These are phyloP conservation scores for Talaromyces sp. DNA, from an alignment of 2,329 filamentous ascomycete genomes.

Conservation along the genomic window DNA sequence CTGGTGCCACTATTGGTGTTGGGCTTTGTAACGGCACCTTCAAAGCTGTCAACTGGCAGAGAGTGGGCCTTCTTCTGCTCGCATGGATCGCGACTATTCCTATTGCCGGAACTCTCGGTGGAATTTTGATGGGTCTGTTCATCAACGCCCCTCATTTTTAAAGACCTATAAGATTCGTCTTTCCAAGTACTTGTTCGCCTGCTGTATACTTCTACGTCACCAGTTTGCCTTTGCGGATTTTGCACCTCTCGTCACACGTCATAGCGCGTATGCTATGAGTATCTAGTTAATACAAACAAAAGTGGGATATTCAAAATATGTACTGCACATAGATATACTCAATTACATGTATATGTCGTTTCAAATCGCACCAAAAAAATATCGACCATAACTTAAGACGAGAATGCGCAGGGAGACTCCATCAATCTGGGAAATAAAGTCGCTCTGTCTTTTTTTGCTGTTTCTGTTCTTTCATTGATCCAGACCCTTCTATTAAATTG, in stretches of 20 bases:
- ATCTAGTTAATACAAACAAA: background rate
- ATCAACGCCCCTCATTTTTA: slow-evolving; percentile 10
- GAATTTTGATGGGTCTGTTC: slow-evolving; percentile 10
- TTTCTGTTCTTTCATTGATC: background rate
- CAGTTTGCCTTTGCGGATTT: background rate
- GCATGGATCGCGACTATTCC: slow-evolving; percentile 65
- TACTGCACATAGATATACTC: background rate
- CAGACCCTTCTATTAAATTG: no score
- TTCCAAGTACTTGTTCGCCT: background rate
- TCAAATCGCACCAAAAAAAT: background rate
- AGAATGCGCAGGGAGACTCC: background rate
- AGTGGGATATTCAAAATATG: background rate
- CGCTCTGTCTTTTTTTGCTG: background rate
- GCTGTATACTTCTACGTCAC: background rate
- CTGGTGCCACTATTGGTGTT: slow-evolving; percentile 71
- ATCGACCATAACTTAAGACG: background rate
- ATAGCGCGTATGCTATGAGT: background rate
- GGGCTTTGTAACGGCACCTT: slow-evolving; percentile 69
- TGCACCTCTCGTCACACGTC: background rate
- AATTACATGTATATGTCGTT: background rate
- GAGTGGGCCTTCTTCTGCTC: slow-evolving; percentile 61
- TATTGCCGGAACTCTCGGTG: slow-evolving; percentile 43
- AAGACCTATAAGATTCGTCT: background rate
- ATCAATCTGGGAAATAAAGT: no score
- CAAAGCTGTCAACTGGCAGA: slow-evolving; percentile 71